Conservation (phyloP, 1,139 yeast genomes). For the Candida pseudoviswanathii region DNA sequence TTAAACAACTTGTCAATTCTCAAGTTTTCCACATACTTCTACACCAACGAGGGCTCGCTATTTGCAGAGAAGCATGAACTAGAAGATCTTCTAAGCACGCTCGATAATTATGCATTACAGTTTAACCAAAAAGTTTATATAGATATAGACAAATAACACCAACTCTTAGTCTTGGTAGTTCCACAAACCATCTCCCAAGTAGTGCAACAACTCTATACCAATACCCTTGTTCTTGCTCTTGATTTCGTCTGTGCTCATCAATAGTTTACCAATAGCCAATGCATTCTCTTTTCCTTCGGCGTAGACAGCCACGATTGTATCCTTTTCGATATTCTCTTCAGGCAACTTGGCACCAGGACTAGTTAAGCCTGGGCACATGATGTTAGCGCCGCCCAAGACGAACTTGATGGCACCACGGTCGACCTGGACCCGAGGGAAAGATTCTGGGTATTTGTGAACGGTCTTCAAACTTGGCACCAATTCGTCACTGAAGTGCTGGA, state of each 20-base stretch:
- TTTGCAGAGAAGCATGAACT: constrained; percentile 17
- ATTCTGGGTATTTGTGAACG: constrained; percentile 80
- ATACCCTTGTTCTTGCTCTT: constrained; percentile 82
- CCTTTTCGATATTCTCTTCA: constrained; percentile 64
- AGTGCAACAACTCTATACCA: constrained; percentile 84
- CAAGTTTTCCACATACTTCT: constrained; percentile 21
- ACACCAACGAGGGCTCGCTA: constrained; percentile 17
- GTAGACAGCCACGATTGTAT: constrained; percentile 72
- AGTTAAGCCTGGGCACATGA: constrained; percentile 97
- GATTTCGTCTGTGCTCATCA: constrained; percentile 90
- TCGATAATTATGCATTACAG: constrained; percentile 37
- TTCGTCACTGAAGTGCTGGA: constrained; percentile 78
- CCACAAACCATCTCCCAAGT: constrained; percentile 92
- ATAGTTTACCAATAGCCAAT: constrained; percentile 81
- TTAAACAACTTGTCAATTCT: constrained; percentile 19
- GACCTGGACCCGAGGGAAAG: constrained; percentile 85
- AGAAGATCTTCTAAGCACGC: constrained; percentile 36
- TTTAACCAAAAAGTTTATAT: constrained; percentile 24
- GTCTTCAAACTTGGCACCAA: constrained; percentile 74
- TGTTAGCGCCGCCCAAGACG: constrained; percentile 90
- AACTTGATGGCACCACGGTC: constrained; percentile 97
- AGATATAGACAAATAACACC: constrained; percentile 6
- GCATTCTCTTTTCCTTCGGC: constrained; percentile 96
- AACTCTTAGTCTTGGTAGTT: constrained; percentile 39
- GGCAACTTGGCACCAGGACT: constrained; percentile 89